Percentiles rank a stretch among this genome's conserved stretches.
phyloP scores from a whole-genome alignment of 257 asterid species.

The Nicotiana obtusifolia region DNA sequence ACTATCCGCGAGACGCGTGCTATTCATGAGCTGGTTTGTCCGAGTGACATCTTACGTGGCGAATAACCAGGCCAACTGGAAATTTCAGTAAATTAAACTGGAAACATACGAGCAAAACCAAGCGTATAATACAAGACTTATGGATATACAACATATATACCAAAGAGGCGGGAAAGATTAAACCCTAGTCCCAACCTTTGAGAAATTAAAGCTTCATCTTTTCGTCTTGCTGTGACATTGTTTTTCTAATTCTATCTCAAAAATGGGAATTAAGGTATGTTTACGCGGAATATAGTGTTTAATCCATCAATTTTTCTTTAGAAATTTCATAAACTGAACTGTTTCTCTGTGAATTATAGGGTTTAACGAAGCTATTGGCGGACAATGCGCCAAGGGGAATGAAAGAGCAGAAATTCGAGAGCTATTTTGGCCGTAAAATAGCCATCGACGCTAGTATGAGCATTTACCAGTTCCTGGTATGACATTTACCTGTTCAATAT shows the following conservation, averaged over 20 bases:
- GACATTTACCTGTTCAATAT: constrained; percentile 9
- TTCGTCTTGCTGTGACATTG: not conserved
- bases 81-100: not conserved
- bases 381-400: constrained; percentile 89
- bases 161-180: constrained; percentile 14
- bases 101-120: not conserved
- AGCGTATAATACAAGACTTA: not conserved
- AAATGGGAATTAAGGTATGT: constrained; percentile 36
- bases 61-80: not conserved
- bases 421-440: constrained; percentile 92
- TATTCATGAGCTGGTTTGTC: not conserved
- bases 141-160: not conserved
- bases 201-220: not conserved
- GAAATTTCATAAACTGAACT: not conserved
- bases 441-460: constrained; percentile 99
- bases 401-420: constrained; percentile 94
- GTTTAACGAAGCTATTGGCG: constrained; percentile 90
- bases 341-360: constrained; percentile 36
- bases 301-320: not conserved
- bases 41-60: not conserved
- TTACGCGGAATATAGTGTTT: not conserved
- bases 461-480: constrained; percentile 93
- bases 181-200: constrained; percentile 14
- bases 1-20: not conserved
- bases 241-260: not conserved